Base-by-base conservation (phyloP, 345 rosid genomes). In the Brassica rapa region DNA sequence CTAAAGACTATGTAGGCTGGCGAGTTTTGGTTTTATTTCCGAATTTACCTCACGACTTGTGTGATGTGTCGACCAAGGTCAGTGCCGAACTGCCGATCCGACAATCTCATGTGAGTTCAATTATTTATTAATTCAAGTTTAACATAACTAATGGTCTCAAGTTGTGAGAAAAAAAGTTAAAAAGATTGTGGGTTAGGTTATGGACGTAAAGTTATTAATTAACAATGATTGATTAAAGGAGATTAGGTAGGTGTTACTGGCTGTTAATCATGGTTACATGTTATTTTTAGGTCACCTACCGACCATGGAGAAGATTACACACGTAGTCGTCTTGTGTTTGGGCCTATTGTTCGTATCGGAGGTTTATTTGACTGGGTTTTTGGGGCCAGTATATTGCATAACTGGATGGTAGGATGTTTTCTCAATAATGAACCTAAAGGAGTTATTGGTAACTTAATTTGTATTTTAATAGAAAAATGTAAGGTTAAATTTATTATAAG, bases 111-210 rank as follows among this genome's bases (percentile, higher is more conserved):
- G 60, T 71, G 19, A 46, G 29, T 37, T 12, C 16, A 37, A 51
- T 16, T 64, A 64, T 70, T 60, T 10, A 24, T 25, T 60, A 24
- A 24, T 60, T 10, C 15, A 51, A 68, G 14, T 15, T 25, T 25
- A n/a, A 51, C 55, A 62, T 55, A 27, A 3, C 8, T 35, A 12
- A 55, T 2, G 12, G 71, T 64, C 1, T 8, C 27, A 21, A 21
- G 62, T 69, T 23, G 39, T 21, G 27, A 46, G 14, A 21, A 59
- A 10, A 56, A n/a, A 5, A 19, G 7, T 2, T 10, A 15, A 62
- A 15, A 24, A 32, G 46, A 25, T 21, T 57, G 10, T 57, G 56
- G 63, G 35, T 78, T 72, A 79, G 77, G 82, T 24, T 49, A 39
- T 60, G 73, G 57, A 67, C 68, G 63, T 66, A 12, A 32, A 23